Conservation (phyloP, 2,329 filamentous ascomycete genomes). For the Claviceps cyperi region DNA sequence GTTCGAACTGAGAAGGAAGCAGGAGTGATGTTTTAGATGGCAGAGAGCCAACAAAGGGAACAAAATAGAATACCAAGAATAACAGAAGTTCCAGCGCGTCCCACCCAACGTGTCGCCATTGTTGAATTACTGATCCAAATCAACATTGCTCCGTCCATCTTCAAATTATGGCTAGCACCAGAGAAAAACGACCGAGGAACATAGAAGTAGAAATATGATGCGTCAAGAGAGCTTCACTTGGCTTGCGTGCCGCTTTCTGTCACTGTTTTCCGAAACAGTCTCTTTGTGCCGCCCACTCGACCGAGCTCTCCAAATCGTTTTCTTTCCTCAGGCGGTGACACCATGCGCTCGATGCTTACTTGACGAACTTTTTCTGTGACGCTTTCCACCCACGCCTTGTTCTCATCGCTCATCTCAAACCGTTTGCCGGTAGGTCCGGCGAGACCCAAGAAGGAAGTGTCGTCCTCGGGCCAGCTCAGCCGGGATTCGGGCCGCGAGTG, state of each 20-base stretch:
- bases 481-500: constrained; percentile 38
- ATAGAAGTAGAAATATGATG: background rate
- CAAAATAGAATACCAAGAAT: too few relatives aligned
- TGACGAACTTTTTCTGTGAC: constrained; percentile 68
- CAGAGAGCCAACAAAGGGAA: too few relatives aligned
- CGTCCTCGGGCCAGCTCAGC: constrained; percentile 44
- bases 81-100: too few relatives aligned
- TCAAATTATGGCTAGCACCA: too few relatives aligned
- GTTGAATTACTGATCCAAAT: too few relatives aligned
- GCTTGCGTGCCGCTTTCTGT: constrained; percentile 11
- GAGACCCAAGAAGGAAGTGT: constrained; percentile 47
- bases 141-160: too few relatives aligned
- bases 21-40: too few relatives aligned
- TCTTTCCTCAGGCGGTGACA: constrained; percentile 13
- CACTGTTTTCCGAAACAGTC: constrained; percentile 43
- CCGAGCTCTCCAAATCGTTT: constrained; percentile 53
- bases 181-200: too few relatives aligned
- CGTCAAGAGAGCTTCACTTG: constrained; percentile 7
- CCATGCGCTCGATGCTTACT: constrained; percentile 44
- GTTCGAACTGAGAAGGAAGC: too few relatives aligned
- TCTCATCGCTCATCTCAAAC: constrained; percentile 55
- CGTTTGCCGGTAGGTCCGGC: constrained; percentile 54
- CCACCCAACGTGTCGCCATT: too few relatives aligned
- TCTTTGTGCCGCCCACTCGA: constrained; percentile 57
- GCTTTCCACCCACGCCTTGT: constrained; percentile 66